Evolutionary conservation across 2,329 filamentous ascomycete species (phyloP).

Genomic region (Aspergillus latus): DNA sequence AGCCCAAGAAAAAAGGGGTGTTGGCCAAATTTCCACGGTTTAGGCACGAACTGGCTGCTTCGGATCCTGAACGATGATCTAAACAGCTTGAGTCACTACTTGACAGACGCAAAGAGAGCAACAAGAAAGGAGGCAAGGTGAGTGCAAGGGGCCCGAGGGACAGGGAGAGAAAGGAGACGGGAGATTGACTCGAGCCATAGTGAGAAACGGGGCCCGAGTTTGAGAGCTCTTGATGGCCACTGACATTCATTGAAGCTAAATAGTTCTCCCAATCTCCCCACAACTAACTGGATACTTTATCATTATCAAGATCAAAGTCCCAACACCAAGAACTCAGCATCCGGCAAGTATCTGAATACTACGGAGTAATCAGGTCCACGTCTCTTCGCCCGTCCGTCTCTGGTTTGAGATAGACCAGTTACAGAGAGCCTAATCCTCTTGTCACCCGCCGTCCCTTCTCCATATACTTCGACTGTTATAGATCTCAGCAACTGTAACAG

Average conservation of each 20-base stretch:
- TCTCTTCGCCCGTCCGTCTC: too few species aligned
- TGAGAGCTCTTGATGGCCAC: conserved; percentile 5
- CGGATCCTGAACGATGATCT: neutral
- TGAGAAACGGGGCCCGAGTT: neutral
- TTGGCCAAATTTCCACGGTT: conserved; percentile 1
- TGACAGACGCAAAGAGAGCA: neutral
- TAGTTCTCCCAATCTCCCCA: conserved; percentile 10
- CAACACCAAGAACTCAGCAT: neutral
- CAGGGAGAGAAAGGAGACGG: conserved; percentile 9
- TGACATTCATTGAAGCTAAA: conserved; percentile 11
- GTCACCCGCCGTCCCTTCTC: neutral
- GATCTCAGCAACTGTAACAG: neutral
- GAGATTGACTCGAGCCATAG: conserved; percentile 8
- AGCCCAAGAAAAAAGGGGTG: conserved; percentile 6
- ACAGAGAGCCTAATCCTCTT: neutral
- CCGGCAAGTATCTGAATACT: neutral
- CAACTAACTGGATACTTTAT: conserved; percentile 7
- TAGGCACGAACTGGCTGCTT: neutral
- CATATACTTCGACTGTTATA: neutral
- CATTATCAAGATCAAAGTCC: conserved; percentile 4
- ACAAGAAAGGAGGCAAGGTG: neutral
- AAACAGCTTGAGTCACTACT: conserved; percentile 1
- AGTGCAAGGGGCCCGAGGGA: conserved; percentile 7
- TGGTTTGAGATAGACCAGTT: too few species aligned
- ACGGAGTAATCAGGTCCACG: too few species aligned